phyloP scores from a whole-genome alignment of 768 basidiomycete species.

The Podaxis sp. region DNA sequence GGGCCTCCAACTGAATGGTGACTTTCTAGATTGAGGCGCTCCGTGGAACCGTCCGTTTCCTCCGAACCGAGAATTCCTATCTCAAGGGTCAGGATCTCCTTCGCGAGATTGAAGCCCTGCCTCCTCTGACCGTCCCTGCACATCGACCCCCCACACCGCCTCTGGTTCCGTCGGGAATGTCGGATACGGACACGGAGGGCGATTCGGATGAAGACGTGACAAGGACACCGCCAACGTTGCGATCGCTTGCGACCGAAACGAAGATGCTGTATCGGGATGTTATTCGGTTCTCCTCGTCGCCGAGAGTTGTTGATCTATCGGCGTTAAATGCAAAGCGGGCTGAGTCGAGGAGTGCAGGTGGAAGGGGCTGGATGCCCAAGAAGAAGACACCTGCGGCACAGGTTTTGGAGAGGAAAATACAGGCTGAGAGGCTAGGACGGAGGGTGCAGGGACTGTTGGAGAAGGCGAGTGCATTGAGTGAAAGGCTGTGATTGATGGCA shows the following conservation, averaged over 20 bases:
- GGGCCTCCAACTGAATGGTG: conserved; percentile 1
- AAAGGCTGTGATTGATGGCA: neutral
- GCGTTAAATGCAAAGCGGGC: conserved; percentile 46
- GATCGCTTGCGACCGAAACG: conserved; percentile 74
- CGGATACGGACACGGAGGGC: conserved; percentile 60
- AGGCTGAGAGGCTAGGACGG: conserved; percentile 67
- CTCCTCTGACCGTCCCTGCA: conserved; percentile 50
- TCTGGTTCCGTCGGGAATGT: conserved; percentile 56
- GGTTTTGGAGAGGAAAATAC: conserved; percentile 68
- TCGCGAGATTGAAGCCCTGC: conserved; percentile 72
- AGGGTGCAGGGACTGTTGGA: conserved; percentile 70
- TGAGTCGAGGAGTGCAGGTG: conserved; percentile 35
- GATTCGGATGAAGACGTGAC: conserved; percentile 34
- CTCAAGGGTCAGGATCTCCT: conserved; percentile 92
- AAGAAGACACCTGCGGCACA: conserved; percentile 82
- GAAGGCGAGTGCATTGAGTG: conserved; percentile 45
- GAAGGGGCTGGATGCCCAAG: conserved; percentile 72
- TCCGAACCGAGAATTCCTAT: conserved; percentile 91
- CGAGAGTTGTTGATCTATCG: conserved; percentile 83
- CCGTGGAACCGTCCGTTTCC: conserved; percentile 86
- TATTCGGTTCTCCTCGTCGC: conserved; percentile 76
- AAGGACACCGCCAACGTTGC: conserved; percentile 44
- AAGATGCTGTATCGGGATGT: conserved; percentile 89
- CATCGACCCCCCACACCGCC: conserved; percentile 58
- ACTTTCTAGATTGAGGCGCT: conserved; percentile 75